Evolutionary conservation across 805 yeast species (phyloP).

Genomic region (Saturnispora besseyi): DNA sequence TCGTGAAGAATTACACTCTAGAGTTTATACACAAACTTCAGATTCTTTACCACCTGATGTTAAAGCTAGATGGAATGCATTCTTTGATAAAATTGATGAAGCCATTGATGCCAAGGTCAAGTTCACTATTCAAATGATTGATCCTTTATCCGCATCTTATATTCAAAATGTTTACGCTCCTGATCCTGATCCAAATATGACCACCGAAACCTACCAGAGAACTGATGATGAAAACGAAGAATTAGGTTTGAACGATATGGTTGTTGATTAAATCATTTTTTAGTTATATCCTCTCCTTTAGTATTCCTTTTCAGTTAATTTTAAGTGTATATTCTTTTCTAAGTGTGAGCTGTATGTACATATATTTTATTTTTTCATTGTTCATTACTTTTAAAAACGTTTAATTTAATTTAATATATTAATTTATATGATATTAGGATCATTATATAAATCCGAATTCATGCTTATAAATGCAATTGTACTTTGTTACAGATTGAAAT

Average conservation of each 20-base stretch:
- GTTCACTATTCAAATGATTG: conserved; percentile 84
- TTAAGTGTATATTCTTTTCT: neutral
- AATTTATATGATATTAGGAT: too few relatives aligned
- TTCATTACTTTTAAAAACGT: neutral
- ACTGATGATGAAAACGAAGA: conserved; percentile 85
- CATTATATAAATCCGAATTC: too few relatives aligned
- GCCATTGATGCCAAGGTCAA: conserved; percentile 76
- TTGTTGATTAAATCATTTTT: conserved; percentile 2
- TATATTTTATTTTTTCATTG: neutral
- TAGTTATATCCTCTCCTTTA: neutral
- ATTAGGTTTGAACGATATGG: conserved; percentile 63
- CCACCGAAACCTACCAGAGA: conserved; percentile 82
- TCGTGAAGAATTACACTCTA: conserved; percentile 73
- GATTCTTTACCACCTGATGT: conserved; percentile 84
- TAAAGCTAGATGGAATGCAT: conserved; percentile 71
- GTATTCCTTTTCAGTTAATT: neutral
- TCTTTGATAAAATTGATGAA: conserved; percentile 62
- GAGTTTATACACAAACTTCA: conserved; percentile 78
- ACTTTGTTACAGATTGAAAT: too few relatives aligned
- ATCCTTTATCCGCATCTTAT: conserved; percentile 91
- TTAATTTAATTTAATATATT: too few relatives aligned
- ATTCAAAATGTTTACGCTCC: conserved; percentile 99
- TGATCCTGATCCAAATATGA: conserved; percentile 95
- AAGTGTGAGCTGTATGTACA: neutral
- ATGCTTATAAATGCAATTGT: too few relatives aligned